Conservation (phyloP, 2,329 filamentous ascomycete species). For the Penicillium sp. region DNA sequence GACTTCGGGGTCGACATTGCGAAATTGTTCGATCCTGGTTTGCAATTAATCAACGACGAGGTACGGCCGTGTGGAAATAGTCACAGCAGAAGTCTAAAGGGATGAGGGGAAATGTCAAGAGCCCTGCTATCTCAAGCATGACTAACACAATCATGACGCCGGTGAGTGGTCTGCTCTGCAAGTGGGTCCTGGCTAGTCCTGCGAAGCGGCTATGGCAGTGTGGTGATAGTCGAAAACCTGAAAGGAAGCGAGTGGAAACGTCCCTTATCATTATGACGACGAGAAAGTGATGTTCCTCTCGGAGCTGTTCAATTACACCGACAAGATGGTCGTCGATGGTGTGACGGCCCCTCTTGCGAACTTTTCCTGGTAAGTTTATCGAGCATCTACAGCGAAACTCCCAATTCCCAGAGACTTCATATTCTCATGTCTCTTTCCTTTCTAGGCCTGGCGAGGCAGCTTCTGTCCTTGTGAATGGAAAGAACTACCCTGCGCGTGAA, state of each 20-base stretch:
- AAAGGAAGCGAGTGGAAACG: background rate
- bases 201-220: background rate
- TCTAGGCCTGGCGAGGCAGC: background rate
- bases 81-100: no score
- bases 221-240: background rate
- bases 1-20: conserved; percentile 13
- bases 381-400: no score
- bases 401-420: background rate
- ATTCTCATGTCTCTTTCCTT: background rate
- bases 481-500: background rate
- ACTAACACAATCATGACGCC: no score
- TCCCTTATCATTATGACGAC: conserved; percentile 1
- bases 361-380: background rate
- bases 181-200: background rate
- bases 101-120: no score
- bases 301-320: background rate
- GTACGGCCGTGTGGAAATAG: no score
- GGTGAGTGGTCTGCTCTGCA: no score
- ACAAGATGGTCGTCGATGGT: background rate
- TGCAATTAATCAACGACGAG: no score
- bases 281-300: background rate
- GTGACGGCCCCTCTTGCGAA: background rate
- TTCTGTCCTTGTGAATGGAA: background rate
- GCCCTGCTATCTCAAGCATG: no score
- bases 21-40: no score